Conservation (phyloP, 768 basidiomycete species). For the Nidularia sp. region DNA sequence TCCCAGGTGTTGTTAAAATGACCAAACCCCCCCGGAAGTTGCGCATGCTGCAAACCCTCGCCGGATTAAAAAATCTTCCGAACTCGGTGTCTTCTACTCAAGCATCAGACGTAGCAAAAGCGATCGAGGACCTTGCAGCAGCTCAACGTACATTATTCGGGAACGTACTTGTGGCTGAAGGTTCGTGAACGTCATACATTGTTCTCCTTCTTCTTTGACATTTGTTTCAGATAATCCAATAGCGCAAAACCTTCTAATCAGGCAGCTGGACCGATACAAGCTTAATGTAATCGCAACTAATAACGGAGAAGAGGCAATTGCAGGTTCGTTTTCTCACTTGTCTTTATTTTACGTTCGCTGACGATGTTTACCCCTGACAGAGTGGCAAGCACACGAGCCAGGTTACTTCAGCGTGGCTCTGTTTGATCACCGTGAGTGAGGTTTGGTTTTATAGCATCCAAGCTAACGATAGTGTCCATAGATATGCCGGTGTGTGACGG, state of each 20-base stretch:
- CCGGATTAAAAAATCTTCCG: conserved; percentile 51
- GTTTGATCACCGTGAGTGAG: conserved; percentile 66
- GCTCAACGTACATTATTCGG: conserved; percentile 57
- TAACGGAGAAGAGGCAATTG: conserved; percentile 66
- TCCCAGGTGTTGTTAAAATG: conserved; percentile 59
- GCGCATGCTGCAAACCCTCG: conserved; percentile 59
- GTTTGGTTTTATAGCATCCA: not conserved
- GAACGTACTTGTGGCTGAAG: conserved; percentile 72
- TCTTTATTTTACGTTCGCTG: not conserved
- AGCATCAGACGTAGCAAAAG: conserved; percentile 30
- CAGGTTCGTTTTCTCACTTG: conserved; percentile 27
- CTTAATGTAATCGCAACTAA: conserved; percentile 58
- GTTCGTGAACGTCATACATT: conserved; percentile 20
- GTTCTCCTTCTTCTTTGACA: not conserved
- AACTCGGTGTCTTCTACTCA: conserved; percentile 34
- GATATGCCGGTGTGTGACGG: conserved; percentile 82
- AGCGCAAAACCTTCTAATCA: conserved; percentile 62
- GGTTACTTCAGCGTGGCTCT: conserved; percentile 68
- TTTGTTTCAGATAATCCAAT: conserved; percentile 57
- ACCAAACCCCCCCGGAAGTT: conserved; percentile 67
- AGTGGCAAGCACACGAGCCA: conserved; percentile 66
- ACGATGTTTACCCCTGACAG: conserved; percentile 21
- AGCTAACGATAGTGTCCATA: conserved; percentile 16
- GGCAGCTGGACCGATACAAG: conserved; percentile 60
- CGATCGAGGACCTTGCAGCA: conserved; percentile 41